phyloP scores from a whole-genome alignment of 2,329 filamentous ascomycete genomes.

The Nannizziopsis arthrosporioides region DNA sequence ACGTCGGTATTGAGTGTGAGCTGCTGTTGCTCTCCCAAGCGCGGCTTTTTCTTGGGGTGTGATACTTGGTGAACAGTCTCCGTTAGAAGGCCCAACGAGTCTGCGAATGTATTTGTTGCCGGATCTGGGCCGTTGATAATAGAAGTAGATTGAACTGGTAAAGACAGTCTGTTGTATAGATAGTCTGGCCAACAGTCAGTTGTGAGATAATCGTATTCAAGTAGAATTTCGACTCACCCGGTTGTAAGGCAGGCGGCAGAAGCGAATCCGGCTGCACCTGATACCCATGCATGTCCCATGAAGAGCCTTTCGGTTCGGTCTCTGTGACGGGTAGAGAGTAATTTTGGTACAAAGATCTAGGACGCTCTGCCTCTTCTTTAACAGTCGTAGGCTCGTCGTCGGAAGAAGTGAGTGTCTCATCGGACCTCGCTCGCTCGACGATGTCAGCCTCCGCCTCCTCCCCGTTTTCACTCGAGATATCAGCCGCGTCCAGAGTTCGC shows the following conservation, averaged over 20 bases:
- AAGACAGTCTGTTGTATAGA: slow-evolving; percentile 6
- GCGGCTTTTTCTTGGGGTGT: slow-evolving; percentile 8
- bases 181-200: slow-evolving; percentile 1
- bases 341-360: slow-evolving; percentile 7
- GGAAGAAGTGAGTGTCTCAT: neutral
- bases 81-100: slow-evolving; percentile 6
- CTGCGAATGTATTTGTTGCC: neutral
- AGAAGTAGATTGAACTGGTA: neutral
- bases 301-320: slow-evolving; percentile 5
- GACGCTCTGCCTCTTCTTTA: neutral
- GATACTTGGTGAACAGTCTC: slow-evolving; percentile 5
- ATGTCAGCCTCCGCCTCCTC: neutral
- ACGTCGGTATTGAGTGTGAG: slow-evolving; percentile 14
- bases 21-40: slow-evolving; percentile 8
- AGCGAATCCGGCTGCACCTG: slow-evolving; percentile 8
- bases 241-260: slow-evolving; percentile 8
- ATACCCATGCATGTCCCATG: slow-evolving; percentile 8
- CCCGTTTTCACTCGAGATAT: neutral
- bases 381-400: neutral
- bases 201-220: too few relatives aligned
- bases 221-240: neutral
- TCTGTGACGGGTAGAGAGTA: slow-evolving; percentile 11
- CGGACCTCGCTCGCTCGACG: neutral
- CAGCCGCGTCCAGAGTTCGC: neutral
- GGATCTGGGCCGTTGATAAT: slow-evolving; percentile 1